Conservation (phyloP, 106 monocot species). For the Apostasia ramifera region DNA sequence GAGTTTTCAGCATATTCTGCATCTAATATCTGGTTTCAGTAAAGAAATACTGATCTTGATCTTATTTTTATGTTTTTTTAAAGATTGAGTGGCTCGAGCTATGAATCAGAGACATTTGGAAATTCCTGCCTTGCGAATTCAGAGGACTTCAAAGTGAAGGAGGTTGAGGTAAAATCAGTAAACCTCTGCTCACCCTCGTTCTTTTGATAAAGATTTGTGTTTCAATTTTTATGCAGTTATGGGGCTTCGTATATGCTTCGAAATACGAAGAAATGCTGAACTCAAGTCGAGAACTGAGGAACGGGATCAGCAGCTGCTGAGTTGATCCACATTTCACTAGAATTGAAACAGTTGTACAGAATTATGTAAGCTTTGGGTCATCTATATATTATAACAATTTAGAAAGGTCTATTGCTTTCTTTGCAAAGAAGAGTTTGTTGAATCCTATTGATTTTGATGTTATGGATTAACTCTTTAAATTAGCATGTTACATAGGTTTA, state of each 20-base stretch:
- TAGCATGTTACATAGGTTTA: no score
- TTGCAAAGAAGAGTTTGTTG: no score
- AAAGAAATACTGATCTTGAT: slow-evolving; percentile 5
- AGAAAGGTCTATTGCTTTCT: no score
- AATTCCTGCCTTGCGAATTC: slow-evolving; percentile 86
- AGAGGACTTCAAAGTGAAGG: slow-evolving; percentile 82
- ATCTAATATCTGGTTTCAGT: background rate
- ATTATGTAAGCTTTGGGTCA: no score
- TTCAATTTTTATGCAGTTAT: slow-evolving; percentile 51
- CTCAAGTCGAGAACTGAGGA: slow-evolving; percentile 50
- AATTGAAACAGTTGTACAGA: no score
- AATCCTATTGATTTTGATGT: no score
- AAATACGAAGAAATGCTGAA: slow-evolving; percentile 73
- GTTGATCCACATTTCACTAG: background rate
- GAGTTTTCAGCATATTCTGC: slow-evolving; percentile 16
- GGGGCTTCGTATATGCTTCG: slow-evolving; percentile 89
- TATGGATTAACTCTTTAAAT: no score
- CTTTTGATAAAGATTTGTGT: background rate
- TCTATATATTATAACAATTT: no score
- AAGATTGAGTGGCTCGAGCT: slow-evolving; percentile 91
- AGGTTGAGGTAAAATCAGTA: slow-evolving; percentile 78
- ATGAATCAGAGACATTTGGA: slow-evolving; percentile 79
- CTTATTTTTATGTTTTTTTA: slow-evolving; percentile 1
- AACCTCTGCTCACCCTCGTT: background rate
- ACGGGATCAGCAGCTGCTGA: slow-evolving; percentile 88